Evolutionary conservation across 2,329 filamentous ascomycete genomes (phyloP).

Genomic region (Leptographium radiaticola): DNA sequence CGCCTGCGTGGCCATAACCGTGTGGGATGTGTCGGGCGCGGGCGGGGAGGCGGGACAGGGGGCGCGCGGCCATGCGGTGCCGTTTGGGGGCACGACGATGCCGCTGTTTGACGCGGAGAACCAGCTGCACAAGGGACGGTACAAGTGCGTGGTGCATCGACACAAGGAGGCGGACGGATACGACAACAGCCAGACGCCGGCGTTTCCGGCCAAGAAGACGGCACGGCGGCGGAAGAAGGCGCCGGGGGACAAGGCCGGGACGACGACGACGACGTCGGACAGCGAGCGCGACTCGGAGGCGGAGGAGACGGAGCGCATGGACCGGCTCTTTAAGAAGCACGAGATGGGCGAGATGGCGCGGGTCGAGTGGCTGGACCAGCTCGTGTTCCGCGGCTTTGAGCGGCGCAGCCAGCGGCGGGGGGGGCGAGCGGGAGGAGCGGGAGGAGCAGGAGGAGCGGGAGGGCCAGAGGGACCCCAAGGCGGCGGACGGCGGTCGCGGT

Average conservation of each 20-base stretch:
- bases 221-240: slow-evolving; percentile 31
- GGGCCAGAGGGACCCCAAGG: too few species aligned
- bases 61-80: slow-evolving; percentile 64
- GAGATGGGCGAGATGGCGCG: slow-evolving; percentile 93
- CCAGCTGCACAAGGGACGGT: slow-evolving; percentile 78
- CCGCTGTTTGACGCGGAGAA: slow-evolving; percentile 87
- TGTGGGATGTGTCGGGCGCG: slow-evolving; percentile 86
- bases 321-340: slow-evolving; percentile 88
- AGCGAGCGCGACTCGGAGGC: slow-evolving; percentile 52
- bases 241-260: slow-evolving; percentile 28
- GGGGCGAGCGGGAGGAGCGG: slow-evolving; percentile 22
- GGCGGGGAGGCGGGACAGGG: slow-evolving; percentile 39
- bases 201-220: slow-evolving; percentile 41
- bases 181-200: slow-evolving; percentile 66
- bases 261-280: slow-evolving; percentile 22
- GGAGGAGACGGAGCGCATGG: slow-evolving; percentile 81
- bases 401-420: slow-evolving; percentile 56
- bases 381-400: slow-evolving; percentile 85
- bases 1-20: slow-evolving; percentile 76
- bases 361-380: slow-evolving; percentile 88
- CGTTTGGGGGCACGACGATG: slow-evolving; percentile 89
- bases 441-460: slow-evolving; percentile 21
- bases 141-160: slow-evolving; percentile 79
- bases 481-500: slow-evolving; percentile 24
- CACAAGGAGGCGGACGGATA: slow-evolving; percentile 76